A percentile compares a stretch with the other conserved stretches of the same genome.
Evolutionary conservation across 1,139 yeast species (phyloP).

Genomic region (Debaryomyces singareniensis): DNA sequence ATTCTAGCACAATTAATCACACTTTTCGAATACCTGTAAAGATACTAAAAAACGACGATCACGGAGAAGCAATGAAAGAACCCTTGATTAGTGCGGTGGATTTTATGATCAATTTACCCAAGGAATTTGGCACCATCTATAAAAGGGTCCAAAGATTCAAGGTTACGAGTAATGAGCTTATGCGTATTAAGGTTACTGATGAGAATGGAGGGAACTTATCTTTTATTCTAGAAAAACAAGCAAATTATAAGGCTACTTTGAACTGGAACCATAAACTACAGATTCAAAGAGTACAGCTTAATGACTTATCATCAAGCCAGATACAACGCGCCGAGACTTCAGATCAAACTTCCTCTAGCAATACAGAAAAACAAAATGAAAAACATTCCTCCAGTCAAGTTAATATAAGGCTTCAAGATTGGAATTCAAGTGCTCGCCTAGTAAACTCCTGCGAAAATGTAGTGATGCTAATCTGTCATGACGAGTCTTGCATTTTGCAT

Average conservation of each 20-base stretch:
- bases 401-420: slow-evolving; percentile 44
- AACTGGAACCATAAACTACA: slow-evolving; percentile 50
- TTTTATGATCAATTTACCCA: slow-evolving; percentile 45
- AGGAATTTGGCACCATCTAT: slow-evolving; percentile 40
- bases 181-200: slow-evolving; percentile 29
- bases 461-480: slow-evolving; percentile 42
- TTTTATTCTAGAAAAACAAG: slow-evolving; percentile 50
- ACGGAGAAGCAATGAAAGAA: slow-evolving; percentile 32
- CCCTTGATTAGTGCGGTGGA: slow-evolving; percentile 46
- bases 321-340: neutral
- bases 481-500: slow-evolving; percentile 49
- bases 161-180: slow-evolving; percentile 20
- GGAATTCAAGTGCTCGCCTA: slow-evolving; percentile 51
- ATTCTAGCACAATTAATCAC: slow-evolving; percentile 41
- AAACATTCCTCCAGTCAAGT: slow-evolving; percentile 20
- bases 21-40: slow-evolving; percentile 55
- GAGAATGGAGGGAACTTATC: slow-evolving; percentile 36
- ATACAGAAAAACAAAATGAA: slow-evolving; percentile 18
- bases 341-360: slow-evolving; percentile 9
- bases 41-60: slow-evolving; percentile 41
- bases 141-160: slow-evolving; percentile 54
- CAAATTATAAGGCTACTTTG: slow-evolving; percentile 43
- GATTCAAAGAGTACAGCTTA: slow-evolving; percentile 14
- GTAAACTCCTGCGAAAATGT: slow-evolving; percentile 50
- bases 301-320: neutral